Conservation (phyloP, 2,329 filamentous ascomycete species). For the Aspergillus spinulosporus region DNA sequence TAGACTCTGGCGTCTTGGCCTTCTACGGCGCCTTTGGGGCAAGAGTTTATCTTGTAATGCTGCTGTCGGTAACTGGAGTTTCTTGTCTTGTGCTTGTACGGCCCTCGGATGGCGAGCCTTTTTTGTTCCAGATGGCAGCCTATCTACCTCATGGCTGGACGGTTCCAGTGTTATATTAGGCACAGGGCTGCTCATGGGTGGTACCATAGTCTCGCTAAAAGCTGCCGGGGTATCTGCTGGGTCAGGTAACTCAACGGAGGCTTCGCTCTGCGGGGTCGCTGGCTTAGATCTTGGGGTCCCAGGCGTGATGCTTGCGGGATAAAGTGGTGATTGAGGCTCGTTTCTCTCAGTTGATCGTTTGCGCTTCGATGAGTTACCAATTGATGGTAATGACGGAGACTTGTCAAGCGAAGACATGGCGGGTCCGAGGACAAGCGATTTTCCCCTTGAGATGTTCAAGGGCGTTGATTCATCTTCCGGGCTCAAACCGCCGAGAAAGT, state of each 20-base stretch:
- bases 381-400: conserved; percentile 27
- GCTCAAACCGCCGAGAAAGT: conserved; percentile 45
- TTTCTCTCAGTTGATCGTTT: conserved; percentile 32
- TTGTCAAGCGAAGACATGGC: conserved; percentile 27
- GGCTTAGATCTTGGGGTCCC: conserved; percentile 17
- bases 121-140: conserved; percentile 5
- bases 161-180: conserved; percentile 23
- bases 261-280: conserved; percentile 7
- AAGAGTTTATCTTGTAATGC: conserved; percentile 38
- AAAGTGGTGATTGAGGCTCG: conserved; percentile 31
- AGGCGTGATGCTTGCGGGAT: conserved; percentile 23
- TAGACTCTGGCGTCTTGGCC: conserved; percentile 20
- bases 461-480: conserved; percentile 50
- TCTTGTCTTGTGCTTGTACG: conserved; percentile 14
- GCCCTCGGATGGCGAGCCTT: not conserved
- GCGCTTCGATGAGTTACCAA: conserved; percentile 39
- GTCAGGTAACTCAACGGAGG: conserved; percentile 16
- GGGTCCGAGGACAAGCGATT: conserved; percentile 29
- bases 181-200: conserved; percentile 38
- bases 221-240: conserved; percentile 23
- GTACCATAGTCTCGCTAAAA: conserved; percentile 39
- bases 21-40: conserved; percentile 35
- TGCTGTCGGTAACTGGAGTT: conserved; percentile 35
- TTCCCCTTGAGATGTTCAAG: conserved; percentile 37
- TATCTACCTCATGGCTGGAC: conserved; percentile 4